A percentile compares a stretch with the other conserved stretches of the same genome.
Conservation (phyloP, 2,329 filamentous ascomycete genomes). For the Alternaria ethzedia region DNA sequence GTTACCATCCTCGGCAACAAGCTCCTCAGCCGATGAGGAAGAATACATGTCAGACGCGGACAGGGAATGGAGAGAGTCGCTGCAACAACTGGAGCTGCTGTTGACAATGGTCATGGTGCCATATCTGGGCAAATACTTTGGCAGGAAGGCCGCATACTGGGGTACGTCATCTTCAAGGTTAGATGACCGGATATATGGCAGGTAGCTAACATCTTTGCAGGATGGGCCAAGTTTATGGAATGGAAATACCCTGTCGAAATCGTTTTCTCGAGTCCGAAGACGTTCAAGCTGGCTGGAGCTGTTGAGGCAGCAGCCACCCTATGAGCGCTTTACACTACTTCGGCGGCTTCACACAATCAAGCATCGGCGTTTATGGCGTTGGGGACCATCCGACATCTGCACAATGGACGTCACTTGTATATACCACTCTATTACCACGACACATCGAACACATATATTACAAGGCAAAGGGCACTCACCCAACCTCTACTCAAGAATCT, state of each 20-base stretch:
- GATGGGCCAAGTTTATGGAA: constrained; percentile 92
- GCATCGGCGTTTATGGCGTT: constrained; percentile 21
- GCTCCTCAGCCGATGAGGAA: constrained; percentile 62
- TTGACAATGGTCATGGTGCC: constrained; percentile 94
- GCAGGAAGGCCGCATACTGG: constrained; percentile 94
- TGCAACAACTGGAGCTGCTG: constrained; percentile 92
- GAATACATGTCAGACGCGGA: constrained; percentile 80
- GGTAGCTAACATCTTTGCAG: constrained; percentile 56
- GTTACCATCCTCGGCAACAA: constrained; percentile 59
- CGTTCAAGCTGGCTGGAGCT: constrained; percentile 56
- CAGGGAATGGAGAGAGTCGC: constrained; percentile 89
- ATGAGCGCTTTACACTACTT: constrained; percentile 21
- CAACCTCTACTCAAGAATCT: background rate
- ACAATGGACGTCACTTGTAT: background rate
- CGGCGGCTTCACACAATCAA: constrained; percentile 2
- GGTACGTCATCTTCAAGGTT: constrained; percentile 64
- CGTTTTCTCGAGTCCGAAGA: constrained; percentile 53
- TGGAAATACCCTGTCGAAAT: constrained; percentile 90
- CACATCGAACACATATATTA: background rate
- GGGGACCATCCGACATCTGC: background rate
- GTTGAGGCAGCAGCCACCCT: constrained; percentile 56
- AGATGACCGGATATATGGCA: background rate
- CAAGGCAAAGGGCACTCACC: background rate
- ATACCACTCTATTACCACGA: background rate
- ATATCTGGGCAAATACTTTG: constrained; percentile 93